Percentiles rank a stretch among this genome's conserved stretches.
Conservation (phyloP, 345 rosid genomes). For the Salix caprea region DNA sequence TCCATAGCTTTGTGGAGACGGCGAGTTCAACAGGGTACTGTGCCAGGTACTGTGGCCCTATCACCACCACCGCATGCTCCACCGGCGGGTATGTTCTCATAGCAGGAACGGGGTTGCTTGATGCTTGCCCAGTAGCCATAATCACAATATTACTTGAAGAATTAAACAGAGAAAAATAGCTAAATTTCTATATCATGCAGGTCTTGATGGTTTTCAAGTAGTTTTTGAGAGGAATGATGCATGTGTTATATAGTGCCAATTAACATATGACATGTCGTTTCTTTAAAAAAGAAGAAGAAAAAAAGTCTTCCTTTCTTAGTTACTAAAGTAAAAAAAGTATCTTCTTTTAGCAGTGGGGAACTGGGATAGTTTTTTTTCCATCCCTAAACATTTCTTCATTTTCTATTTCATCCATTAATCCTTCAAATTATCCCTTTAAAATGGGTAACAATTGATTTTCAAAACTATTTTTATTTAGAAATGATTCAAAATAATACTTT, state of each 20-base stretch:
- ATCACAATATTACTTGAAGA: neutral
- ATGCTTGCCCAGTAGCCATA: conserved; percentile 2
- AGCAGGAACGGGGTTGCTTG: conserved; percentile 14
- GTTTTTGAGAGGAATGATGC: neutral
- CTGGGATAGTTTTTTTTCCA: too few species aligned
- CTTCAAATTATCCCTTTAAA: too few species aligned
- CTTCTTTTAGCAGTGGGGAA: too few species aligned
- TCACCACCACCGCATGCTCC: conserved; percentile 24
- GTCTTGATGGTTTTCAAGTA: neutral
- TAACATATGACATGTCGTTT: neutral
- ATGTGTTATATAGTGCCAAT: neutral
- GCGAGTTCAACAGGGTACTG: conserved; percentile 19
- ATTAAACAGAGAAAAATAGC: neutral
- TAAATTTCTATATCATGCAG: neutral
- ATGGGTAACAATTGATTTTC: too few species aligned
- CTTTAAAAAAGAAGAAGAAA: neutral
- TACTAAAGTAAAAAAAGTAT: too few species aligned
- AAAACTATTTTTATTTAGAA: too few species aligned
- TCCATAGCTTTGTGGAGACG: conserved; percentile 10
- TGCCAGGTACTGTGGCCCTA: conserved; percentile 28
- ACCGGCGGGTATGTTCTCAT: conserved; percentile 5
- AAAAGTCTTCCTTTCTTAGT: too few species aligned
- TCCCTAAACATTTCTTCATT: too few species aligned
- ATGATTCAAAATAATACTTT: too few species aligned
- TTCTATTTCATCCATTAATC: too few species aligned